These are phyloP conservation scores for Kwoniella bestiolae DNA, from an alignment of 768 basidiomycete species.

Conservation along the genomic window DNA sequence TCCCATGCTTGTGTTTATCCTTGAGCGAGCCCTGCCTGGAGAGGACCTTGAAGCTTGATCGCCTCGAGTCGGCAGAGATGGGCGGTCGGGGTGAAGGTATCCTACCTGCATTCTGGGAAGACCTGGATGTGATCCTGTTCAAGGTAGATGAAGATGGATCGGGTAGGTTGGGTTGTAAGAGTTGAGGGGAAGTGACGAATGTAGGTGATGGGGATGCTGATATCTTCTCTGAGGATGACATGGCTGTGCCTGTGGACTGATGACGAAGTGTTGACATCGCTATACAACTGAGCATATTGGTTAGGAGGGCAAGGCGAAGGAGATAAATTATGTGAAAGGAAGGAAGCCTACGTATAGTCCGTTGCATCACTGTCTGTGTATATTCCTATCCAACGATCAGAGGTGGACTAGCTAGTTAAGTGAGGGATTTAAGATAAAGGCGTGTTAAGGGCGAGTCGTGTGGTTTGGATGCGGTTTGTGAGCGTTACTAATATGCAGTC, in stretches of 20 bases:
- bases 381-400: neutral
- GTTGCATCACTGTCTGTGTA: neutral
- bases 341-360: neutral
- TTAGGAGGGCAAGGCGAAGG: neutral
- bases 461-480: neutral
- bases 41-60: constrained; percentile 9
- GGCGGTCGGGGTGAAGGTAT: constrained; percentile 23
- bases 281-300: neutral
- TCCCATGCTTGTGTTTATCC: constrained; percentile 8
- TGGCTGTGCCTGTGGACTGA: neutral
- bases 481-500: neutral
- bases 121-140: constrained; percentile 5
- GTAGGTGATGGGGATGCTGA: constrained; percentile 11
- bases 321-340: neutral
- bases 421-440: too few relatives aligned
- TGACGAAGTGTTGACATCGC: constrained; percentile 21
- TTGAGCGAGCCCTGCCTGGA: constrained; percentile 20
- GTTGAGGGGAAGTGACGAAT: constrained; percentile 1
- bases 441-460: constrained; percentile 2
- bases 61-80: neutral
- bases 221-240: neutral
- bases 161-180: constrained; percentile 18
- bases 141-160: constrained; percentile 8
- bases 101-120: constrained; percentile 10
- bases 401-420: too few relatives aligned